Percentiles rank a stretch among this genome's conserved stretches.
phyloP scores from a whole-genome alignment of 495 filamentous ascomycete species.

The Astrocystis sublimbata region DNA sequence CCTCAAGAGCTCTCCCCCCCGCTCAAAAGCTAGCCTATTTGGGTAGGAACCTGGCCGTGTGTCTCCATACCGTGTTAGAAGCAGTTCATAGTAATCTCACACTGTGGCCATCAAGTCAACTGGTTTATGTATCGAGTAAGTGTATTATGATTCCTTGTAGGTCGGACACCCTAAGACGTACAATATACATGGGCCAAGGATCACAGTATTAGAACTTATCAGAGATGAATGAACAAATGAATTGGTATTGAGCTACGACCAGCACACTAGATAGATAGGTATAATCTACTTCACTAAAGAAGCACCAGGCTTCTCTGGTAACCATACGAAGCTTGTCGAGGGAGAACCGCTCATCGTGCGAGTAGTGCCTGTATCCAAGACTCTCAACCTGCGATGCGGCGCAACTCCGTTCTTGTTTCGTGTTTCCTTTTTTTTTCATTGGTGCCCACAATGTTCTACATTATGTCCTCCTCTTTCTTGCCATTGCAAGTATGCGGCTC shows the following conservation, averaged over 20 bases:
- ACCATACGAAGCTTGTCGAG: neutral
- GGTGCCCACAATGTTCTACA: conserved; percentile 5
- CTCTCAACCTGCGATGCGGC: no score
- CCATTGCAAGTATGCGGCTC: neutral
- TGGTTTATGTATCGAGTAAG: no score
- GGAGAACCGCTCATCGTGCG: neutral
- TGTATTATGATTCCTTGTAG: no score
- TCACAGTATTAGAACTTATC: neutral
- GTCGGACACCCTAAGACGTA: neutral
- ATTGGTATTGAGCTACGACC: conserved; percentile 10
- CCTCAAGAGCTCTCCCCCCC: no score
- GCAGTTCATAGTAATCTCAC: no score
- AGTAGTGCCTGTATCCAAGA: conserved; percentile 6
- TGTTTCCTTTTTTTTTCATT: neutral
- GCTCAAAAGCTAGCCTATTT: neutral
- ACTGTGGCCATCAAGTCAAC: no score
- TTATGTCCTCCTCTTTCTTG: conserved; percentile 16
- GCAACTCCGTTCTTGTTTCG: no score
- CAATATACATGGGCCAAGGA: neutral
- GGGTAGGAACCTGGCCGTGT: no score
- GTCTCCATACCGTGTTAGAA: neutral
- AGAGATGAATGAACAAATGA: neutral
- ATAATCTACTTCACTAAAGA: conserved; percentile 14
- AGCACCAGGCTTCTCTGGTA: conserved; percentile 6
- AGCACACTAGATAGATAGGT: conserved; percentile 12